Evolutionary conservation across 805 yeast species (phyloP), one percentile per base, ranked within the genome.

Genomic region (Kluyveromyces starmeri): DNA sequence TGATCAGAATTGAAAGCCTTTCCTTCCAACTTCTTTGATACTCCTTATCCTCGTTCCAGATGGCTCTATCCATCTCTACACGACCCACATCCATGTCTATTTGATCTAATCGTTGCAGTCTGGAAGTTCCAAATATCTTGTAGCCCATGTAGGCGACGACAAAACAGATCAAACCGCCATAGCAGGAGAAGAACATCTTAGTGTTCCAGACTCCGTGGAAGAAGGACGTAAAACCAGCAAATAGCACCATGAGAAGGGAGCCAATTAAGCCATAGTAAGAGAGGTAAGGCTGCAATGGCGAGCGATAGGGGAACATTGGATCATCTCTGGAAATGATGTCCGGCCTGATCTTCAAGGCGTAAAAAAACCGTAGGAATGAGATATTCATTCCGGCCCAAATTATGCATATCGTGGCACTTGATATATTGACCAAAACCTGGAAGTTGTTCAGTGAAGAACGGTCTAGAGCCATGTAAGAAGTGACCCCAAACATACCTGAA

Each of bases 61-160:
- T 73, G 42, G 72, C 72, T 32, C 85, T 64, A 56, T 85, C 95
- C 59, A 78, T 74, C 52, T 84, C 95, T 33, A 92, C 67, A 47
- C 95, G 64, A 2, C 95, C 95, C 0, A 84, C 71, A 54, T 85
- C 95, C 51, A 81, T 69, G 54, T 85, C 94, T 40, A 84, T 53
- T 29, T 82, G 78, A 45, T 81, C 88, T 29, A 83, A 59, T 32
- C 83, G 68, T 34, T 75, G 82, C 8, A 78, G 61, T 42, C 74
- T 70, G 2, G 88, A 76, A 7, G 83, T 73, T 39, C 75, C 70
- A 11, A 75, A 49, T 1, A 75, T 27, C 48, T 75, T 77, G 56
- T 79, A 78, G 1, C 73, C 70, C 20, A 65, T 12, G 46, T 70
- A 80, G 24, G 73, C 64, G 1, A 69, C 45, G 1, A 59, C 55